Conservation (phyloP, 441 rosid genomes). For the Bocquillonia castaneifolia region DNA sequence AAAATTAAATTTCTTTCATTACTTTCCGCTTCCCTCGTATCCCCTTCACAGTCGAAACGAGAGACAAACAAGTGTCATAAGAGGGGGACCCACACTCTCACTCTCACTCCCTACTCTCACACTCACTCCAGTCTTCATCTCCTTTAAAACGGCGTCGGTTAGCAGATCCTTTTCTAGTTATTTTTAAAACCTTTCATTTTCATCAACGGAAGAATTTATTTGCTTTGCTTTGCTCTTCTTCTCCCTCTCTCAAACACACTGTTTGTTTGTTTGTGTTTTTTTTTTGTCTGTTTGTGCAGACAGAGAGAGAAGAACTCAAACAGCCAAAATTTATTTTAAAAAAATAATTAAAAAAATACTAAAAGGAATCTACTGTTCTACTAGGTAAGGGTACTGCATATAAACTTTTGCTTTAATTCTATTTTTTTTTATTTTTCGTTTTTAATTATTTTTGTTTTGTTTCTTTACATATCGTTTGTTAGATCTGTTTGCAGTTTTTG, state of each 20-base stretch:
- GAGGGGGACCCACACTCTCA: too few relatives aligned
- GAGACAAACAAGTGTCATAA: too few relatives aligned
- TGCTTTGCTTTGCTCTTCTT: background rate
- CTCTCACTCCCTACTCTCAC: too few relatives aligned
- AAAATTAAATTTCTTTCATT: too few relatives aligned
- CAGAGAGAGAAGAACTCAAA: background rate
- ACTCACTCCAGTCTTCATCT: background rate
- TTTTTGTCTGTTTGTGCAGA: background rate
- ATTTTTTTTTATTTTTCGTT: background rate
- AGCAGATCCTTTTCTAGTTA: background rate
- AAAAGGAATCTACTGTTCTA: conserved; percentile 6
- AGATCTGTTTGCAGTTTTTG: background rate
- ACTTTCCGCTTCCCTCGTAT: too few relatives aligned
- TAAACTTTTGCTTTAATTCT: background rate
- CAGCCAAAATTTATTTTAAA: too few relatives aligned
- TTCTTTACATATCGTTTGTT: background rate
- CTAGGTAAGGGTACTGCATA: too few relatives aligned
- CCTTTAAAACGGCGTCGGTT: background rate
- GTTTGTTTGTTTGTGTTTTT: too few relatives aligned
- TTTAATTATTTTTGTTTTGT: background rate
- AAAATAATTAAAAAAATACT: background rate
- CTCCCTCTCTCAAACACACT: background rate
- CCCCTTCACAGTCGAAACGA: too few relatives aligned
- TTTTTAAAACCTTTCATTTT: background rate
- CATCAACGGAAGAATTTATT: background rate